A percentile compares a stretch with the other conserved stretches of the same genome.
Conservation (phyloP, 73 alveolate genomes). For the Stentor coeruleus region DNA sequence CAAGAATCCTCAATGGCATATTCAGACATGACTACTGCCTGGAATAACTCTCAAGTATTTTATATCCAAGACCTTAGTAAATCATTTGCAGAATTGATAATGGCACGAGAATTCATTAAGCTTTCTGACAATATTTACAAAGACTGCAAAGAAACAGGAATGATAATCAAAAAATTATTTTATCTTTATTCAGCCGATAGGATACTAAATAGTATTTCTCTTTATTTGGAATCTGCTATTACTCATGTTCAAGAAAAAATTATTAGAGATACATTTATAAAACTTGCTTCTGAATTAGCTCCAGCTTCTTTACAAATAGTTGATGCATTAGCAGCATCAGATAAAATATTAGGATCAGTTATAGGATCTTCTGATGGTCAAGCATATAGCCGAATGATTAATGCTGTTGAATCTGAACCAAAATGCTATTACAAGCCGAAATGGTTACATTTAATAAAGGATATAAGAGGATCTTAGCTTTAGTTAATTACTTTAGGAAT, state of each 20-base stretch:
- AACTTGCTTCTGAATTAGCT: neutral
- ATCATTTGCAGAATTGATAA: neutral
- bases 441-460: conserved; percentile 1
- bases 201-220: neutral
- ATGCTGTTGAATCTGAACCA: neutral
- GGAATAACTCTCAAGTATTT: conserved; percentile 16
- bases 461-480: too few species aligned
- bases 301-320: conserved; percentile 11
- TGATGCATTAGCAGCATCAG: conserved; percentile 54
- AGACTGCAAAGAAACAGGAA: neutral
- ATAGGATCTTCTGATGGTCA: conserved; percentile 59
- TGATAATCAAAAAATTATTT: neutral
- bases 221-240: neutral
- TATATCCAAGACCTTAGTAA: neutral
- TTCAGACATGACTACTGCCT: neutral
- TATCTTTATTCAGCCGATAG: neutral
- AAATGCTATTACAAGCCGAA: neutral
- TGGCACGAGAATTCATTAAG: neutral
- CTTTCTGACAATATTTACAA: neutral
- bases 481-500: too few species aligned
- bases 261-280: neutral
- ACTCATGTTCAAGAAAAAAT: neutral
- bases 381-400: conserved; percentile 25
- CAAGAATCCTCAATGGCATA: conserved; percentile 1
- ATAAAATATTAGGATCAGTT: conserved; percentile 36